These are phyloP conservation scores for Fusarium clavum DNA, from an alignment of 2,329 filamentous ascomycete genomes.

Conservation along the genomic window DNA sequence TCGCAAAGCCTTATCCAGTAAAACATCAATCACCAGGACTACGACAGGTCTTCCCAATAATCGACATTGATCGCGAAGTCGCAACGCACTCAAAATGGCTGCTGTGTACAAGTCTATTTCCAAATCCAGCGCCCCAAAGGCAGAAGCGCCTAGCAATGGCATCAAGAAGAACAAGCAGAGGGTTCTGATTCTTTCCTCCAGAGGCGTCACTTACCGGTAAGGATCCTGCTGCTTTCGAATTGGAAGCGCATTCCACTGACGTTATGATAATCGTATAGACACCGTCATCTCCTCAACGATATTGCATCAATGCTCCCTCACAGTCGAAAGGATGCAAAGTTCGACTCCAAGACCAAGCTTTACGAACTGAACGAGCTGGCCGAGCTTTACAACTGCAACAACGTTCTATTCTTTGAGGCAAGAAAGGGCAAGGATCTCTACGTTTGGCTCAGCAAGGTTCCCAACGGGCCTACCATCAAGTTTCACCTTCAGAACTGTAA, in stretches of 20 bases:
- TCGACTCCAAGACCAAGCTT: slow-evolving; percentile 93
- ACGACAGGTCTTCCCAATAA: slow-evolving; percentile 26
- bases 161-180: slow-evolving; percentile 75
- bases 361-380: slow-evolving; percentile 81
- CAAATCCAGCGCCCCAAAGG: slow-evolving; percentile 65
- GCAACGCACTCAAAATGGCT: slow-evolving; percentile 61
- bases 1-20: slow-evolving; percentile 35
- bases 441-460: slow-evolving; percentile 90
- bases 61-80: slow-evolving; percentile 11
- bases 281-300: slow-evolving; percentile 93
- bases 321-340: slow-evolving; percentile 92
- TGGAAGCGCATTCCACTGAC: slow-evolving; percentile 36
- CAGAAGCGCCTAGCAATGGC: slow-evolving; percentile 62
- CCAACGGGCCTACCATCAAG: slow-evolving; percentile 72
- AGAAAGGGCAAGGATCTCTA: slow-evolving; percentile 95
- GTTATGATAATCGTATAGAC: slow-evolving; percentile 63
- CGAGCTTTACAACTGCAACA: slow-evolving; percentile 91
- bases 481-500: slow-evolving; percentile 83
- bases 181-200: slow-evolving; percentile 89
- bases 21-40: slow-evolving; percentile 32
- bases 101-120: slow-evolving; percentile 81
- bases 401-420: slow-evolving; percentile 94
- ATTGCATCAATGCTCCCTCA: slow-evolving; percentile 90
- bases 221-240: slow-evolving; percentile 28
- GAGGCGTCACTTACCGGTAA: slow-evolving; percentile 90